A percentile compares a stretch with the other conserved stretches of the same genome.
Evolutionary conservation across 768 basidiomycete species (phyloP).

Genomic region (Lactarius tabidus): DNA sequence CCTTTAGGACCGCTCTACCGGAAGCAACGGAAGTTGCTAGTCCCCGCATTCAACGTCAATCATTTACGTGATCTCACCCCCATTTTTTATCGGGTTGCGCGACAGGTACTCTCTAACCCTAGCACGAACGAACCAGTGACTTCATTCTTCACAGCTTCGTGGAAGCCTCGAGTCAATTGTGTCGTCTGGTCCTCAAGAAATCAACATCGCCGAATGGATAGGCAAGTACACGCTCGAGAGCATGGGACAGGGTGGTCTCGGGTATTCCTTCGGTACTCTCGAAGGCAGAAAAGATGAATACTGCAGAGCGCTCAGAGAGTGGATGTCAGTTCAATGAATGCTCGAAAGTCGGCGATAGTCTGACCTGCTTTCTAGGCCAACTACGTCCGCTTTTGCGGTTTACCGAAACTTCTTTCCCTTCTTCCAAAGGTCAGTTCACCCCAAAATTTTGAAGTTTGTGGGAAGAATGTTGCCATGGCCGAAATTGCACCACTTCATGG

Average conservation of each 20-base stretch:
- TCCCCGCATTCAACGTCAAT: constrained; percentile 3
- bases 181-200: constrained; percentile 38
- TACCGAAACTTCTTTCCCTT: constrained; percentile 12
- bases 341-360: background rate
- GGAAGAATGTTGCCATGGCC: constrained; percentile 35
- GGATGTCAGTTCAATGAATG: constrained; percentile 18
- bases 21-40: constrained; percentile 2
- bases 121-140: constrained; percentile 38
- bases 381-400: constrained; percentile 6
- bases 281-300: constrained; percentile 23
- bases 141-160: constrained; percentile 35
- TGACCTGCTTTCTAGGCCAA: constrained; percentile 15
- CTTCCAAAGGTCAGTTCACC: constrained; percentile 19
- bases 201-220: constrained; percentile 13
- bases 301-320: constrained; percentile 28
- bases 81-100: constrained; percentile 20
- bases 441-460: constrained; percentile 34
- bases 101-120: constrained; percentile 5
- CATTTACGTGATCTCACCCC: constrained; percentile 27
- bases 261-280: background rate
- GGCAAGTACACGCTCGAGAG: constrained; percentile 14
- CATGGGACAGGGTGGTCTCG: constrained; percentile 12
- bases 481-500: constrained; percentile 32
- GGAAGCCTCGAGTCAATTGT: constrained; percentile 13
- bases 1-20: constrained; percentile 25